These are phyloP conservation scores for Apiotrichum domesticum DNA, from an alignment of 1,284 basidiomycete species.

Conservation along the genomic window DNA sequence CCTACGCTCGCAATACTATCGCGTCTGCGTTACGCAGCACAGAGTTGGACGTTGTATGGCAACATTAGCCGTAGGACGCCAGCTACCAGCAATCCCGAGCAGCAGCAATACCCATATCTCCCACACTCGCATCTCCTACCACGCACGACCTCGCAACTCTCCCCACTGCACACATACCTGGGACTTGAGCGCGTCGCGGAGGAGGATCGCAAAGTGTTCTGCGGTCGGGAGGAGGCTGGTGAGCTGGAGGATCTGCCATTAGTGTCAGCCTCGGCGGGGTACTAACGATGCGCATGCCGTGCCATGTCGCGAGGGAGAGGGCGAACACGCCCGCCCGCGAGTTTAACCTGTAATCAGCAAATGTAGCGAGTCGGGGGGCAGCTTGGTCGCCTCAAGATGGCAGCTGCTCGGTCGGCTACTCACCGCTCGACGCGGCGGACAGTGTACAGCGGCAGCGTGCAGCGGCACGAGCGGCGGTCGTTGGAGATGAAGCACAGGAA, in stretches of 20 bases:
- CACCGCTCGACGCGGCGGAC: conserved; percentile 87
- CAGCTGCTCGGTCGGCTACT: conserved; percentile 1
- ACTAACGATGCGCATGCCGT: conserved; percentile 87
- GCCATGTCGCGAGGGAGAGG: conserved; percentile 88
- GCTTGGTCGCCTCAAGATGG: too few relatives aligned
- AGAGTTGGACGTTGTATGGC: too few relatives aligned
- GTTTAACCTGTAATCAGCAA: conserved; percentile 53
- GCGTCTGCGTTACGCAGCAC: too few relatives aligned
- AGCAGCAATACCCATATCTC: too few relatives aligned
- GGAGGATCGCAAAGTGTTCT: conserved; percentile 83
- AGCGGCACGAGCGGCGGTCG: conserved; percentile 84
- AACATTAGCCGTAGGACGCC: too few relatives aligned
- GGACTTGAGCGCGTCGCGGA: conserved; percentile 83
- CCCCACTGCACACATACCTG: conserved; percentile 48
- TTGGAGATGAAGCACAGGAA: conserved; percentile 88
- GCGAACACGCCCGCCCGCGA: conserved; percentile 91
- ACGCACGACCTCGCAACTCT: too few relatives aligned
- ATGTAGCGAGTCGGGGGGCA: too few relatives aligned
- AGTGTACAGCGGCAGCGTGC: conserved; percentile 86
- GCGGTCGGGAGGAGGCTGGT: conserved; percentile 93
- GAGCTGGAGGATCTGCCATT: conserved; percentile 76
- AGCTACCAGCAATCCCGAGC: too few relatives aligned
- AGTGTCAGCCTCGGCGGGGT: not conserved
- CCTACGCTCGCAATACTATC: too few relatives aligned
- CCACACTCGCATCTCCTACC: too few relatives aligned